Percentiles rank a stretch among this genome's conserved stretches.
Evolutionary conservation across 179 eudicot species (phyloP).

Genomic region (Heliamphora pulchella): DNA sequence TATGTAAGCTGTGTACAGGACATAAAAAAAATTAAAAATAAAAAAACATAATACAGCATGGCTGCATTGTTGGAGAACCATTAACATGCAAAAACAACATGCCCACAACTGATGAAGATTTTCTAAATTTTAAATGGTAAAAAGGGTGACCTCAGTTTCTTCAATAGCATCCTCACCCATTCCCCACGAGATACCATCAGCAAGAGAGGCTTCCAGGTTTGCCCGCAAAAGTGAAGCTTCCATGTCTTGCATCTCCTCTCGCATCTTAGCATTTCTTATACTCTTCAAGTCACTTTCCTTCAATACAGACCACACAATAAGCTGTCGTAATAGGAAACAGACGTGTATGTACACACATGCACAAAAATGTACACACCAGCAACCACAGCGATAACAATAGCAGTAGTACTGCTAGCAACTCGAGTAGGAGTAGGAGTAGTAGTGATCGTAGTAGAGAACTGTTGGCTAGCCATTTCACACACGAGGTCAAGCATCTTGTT

Average conservation of each 20-base stretch:
- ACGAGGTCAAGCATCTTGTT: background rate
- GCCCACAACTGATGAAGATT: background rate
- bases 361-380: background rate
- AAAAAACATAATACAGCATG: background rate
- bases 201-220: conserved; percentile 63
- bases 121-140: background rate
- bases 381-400: background rate
- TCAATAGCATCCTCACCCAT: conserved; percentile 94
- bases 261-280: conserved; percentile 43
- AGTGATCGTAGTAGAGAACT: background rate
- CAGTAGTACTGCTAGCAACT: background rate
- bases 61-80: background rate
- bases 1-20: background rate
- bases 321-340: background rate
- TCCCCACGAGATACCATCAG: conserved; percentile 97
- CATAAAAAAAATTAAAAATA: no score
- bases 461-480: conserved; percentile 5
- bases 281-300: conserved; percentile 72
- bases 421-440: no score
- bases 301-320: conserved; percentile 17
- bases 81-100: background rate
- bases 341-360: background rate
- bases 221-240: conserved; percentile 92
- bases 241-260: conserved; percentile 55
- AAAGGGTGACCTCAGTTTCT: conserved; percentile 68